Evolutionary conservation across 2,329 filamentous ascomycete species (phyloP), one percentile per base, ranked within the genome.

Genomic region (Fusarium coffeatum): DNA sequence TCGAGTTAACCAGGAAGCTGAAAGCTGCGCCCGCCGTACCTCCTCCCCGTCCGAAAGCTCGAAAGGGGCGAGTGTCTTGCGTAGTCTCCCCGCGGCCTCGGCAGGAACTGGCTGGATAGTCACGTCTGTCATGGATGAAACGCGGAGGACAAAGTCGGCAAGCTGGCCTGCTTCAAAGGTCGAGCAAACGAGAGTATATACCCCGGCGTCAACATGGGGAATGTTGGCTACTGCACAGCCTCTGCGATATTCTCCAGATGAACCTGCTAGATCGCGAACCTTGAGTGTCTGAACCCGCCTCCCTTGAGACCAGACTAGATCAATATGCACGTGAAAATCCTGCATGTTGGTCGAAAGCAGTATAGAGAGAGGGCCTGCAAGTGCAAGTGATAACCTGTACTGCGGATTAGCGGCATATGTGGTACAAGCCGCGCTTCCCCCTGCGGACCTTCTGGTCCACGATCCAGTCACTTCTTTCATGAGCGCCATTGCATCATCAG

Each of bases 361-460:
- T 20, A 98, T 85, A 5, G 90, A 89, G 2, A 98, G 79, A 10
- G 90, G 86, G 0, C 91, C 89, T 6, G 82, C 76, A 6, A 80
- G 78, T 2, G 86, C 75, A 49, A 94, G 75, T 16, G 82, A 80
- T 9, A 99, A 83, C 59, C 87, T 87, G 78, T 93, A 98, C 78
- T 98, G 94, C 1, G 96, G 96, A 73, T 98, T 99, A 60, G 87
- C 85, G n/a, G 91, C 87, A 80, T 96, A 98, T 11, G 87, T 89
- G 4, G 91, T 80, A 28, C 90, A 92, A 65, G 90, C 89, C 2
- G 93, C 89, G 76, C 94, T 97, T 30, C 96, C 96, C 23, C 96
- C 96, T 6, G 94, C 93, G 2, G 91, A 94, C 50, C 90, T 88
- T 55, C 88, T 83, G 5, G 88, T 94, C 96, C 96, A 99, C 4